Percentiles rank a stretch among this genome's conserved stretches.
phyloP scores from a whole-genome alignment of 306 rosid genomes.

The Ormosia emarginata region DNA sequence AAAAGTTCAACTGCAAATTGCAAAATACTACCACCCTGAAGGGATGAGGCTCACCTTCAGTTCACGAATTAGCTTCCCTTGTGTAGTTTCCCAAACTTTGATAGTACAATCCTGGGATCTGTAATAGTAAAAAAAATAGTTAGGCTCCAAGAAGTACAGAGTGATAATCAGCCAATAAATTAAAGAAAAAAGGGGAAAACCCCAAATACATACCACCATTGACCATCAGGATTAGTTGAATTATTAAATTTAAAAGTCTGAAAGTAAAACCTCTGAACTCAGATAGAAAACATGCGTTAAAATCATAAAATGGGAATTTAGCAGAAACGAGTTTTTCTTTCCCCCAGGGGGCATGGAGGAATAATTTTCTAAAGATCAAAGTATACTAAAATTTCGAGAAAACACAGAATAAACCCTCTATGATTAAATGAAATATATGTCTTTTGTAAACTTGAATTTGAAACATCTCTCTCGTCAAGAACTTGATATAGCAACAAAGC shows the following conservation, averaged over 20 bases:
- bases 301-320: slow-evolving; percentile 2
- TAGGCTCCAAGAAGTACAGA: slow-evolving; percentile 3
- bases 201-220: not conserved
- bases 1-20: not conserved
- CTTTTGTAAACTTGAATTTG: not conserved
- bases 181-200: not conserved
- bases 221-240: not conserved
- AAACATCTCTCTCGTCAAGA: not conserved
- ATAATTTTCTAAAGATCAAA: not conserved
- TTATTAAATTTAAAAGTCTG: not conserved
- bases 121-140: slow-evolving; percentile 24
- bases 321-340: not conserved
- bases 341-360: not conserved
- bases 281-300: not conserved
- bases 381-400: not conserved
- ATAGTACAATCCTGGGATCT: slow-evolving; percentile 94
- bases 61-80: slow-evolving; percentile 91
- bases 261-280: not conserved
- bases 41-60: slow-evolving; percentile 50
- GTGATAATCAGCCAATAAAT: not conserved
- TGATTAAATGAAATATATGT: not conserved
- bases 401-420: not conserved
- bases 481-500: not conserved
- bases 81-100: slow-evolving; percentile 90
- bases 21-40: not conserved